Base-by-base conservation (phyloP, 257 asterid genomes). In the Nicotiana tomentosiformis region DNA sequence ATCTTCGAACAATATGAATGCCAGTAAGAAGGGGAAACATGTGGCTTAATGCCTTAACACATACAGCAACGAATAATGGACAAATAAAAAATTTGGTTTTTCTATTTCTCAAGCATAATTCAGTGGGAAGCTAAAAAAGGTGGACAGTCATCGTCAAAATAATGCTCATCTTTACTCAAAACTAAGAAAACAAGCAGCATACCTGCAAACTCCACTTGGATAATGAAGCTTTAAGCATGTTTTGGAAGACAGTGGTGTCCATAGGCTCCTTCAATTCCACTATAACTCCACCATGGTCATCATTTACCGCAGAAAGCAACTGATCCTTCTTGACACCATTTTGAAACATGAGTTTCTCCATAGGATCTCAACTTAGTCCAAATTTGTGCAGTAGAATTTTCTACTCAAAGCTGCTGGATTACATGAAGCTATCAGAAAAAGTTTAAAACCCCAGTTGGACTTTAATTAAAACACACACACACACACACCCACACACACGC, bases 171-270 rank as follows among this genome's bases (percentile, higher is more conserved):
- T 60, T 78, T 78, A 26, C 72, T 78, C 32, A 35, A 35, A 12
- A 35, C 12, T 6, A 12, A 2, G n/a, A 37, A 78, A 20, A 33
- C 37, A 58, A 17, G 32, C 23, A 35, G 80, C 5, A 84, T 81
- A 93, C 97, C 97, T 90, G 94, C 86, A 89, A 82, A 82, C 86
- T 90, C 97, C 97, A 93, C 51, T 82, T 87, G 39, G 87, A 83
- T 62, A 93, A 61, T 30, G 97, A 92, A 86, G 83, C 87, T 85
- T 82, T 89, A 49, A 93, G 95, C 83, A 81, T 66, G 82, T 87
- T 56, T 66, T 84, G 76, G 62, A 93, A 93, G 64, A 79, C 56
- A 37, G 53, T 60, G 37, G 92, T 89, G 74, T 91, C 92, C 90
- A 93, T 89, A 39, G 90, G 84, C 83, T 88, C 93, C 89, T 89